Conservation (phyloP, 352 stramenopile genomes). For the Pythium sp. region DNA sequence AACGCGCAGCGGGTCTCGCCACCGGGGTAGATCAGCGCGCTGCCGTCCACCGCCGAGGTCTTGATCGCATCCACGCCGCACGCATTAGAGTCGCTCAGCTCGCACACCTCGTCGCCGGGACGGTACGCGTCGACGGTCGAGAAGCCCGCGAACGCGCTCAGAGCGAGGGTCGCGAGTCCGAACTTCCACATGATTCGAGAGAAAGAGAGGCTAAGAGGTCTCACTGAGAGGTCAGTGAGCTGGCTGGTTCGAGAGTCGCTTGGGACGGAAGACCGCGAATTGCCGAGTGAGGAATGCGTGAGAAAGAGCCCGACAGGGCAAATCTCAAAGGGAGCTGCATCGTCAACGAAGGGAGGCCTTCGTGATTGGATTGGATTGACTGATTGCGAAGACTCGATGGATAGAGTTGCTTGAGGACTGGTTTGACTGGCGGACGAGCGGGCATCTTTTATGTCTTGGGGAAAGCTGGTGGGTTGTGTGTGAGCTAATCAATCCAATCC, state of each 20-base stretch:
- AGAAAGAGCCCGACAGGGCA: neutral
- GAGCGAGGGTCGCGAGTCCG: constrained; percentile 23
- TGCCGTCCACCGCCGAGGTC: constrained; percentile 40
- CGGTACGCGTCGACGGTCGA: constrained; percentile 23
- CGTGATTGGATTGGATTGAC: neutral
- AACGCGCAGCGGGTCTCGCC: constrained; percentile 54
- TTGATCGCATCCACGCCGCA: constrained; percentile 54
- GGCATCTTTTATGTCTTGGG: neutral
- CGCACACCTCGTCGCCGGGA: constrained; percentile 49
- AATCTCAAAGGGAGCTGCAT: neutral
- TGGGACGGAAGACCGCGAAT: constrained; percentile 1
- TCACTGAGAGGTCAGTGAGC: neutral
- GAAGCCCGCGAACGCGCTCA: constrained; percentile 17
- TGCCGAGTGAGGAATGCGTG: neutral
- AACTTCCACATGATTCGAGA: constrained; percentile 31
- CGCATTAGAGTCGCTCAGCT: constrained; percentile 44
- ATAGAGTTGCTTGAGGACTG: neutral
- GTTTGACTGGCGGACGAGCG: neutral
- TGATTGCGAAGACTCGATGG: neutral
- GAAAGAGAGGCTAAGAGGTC: neutral
- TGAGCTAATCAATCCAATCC: neutral
- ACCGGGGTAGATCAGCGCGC: constrained; percentile 55
- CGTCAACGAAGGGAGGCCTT: neutral
- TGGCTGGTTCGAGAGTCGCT: neutral
- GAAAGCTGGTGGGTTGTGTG: neutral